Percentiles rank a stretch among this genome's conserved stretches.
Evolutionary conservation across 345 rosid genomes (phyloP).

Genomic region (Durio zibethinus): DNA sequence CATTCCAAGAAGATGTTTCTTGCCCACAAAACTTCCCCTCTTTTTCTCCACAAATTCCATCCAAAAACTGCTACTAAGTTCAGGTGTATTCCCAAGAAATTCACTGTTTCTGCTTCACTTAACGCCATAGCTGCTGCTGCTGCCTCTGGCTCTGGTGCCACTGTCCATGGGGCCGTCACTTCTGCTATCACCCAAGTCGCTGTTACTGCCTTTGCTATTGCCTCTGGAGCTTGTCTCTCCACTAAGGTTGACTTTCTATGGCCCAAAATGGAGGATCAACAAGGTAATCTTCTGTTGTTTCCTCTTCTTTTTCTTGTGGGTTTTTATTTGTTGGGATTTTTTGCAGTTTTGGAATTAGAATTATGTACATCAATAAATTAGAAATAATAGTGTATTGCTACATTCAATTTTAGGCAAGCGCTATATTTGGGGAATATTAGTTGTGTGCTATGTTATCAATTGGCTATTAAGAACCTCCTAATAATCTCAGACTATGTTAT

Average conservation of each 20-base stretch:
- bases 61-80: slow-evolving; percentile 17
- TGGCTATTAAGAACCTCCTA: background rate
- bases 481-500: background rate
- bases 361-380: background rate
- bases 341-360: background rate
- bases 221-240: slow-evolving; percentile 78
- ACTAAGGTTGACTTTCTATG: slow-evolving; percentile 66
- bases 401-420: background rate
- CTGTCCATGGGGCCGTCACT: slow-evolving; percentile 53
- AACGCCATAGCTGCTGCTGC: slow-evolving; percentile 47
- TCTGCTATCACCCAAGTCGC: slow-evolving; percentile 70
- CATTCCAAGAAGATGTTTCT: slow-evolving; percentile 8
- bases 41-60: slow-evolving; percentile 13
- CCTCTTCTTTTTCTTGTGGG: background rate
- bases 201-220: slow-evolving; percentile 66
- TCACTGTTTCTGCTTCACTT: slow-evolving; percentile 35
- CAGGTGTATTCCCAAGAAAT: slow-evolving; percentile 29
- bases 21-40: slow-evolving; percentile 13
- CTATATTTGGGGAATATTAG: background rate
- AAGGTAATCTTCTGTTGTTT: slow-evolving; percentile 28
- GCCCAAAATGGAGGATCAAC: slow-evolving; percentile 66
- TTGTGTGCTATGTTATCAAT: background rate
- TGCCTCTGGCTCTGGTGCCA: slow-evolving; percentile 31
- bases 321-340: background rate
- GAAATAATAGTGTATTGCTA: background rate